phyloP scores from a whole-genome alignment of 768 basidiomycete species.

The Imleria badia region DNA sequence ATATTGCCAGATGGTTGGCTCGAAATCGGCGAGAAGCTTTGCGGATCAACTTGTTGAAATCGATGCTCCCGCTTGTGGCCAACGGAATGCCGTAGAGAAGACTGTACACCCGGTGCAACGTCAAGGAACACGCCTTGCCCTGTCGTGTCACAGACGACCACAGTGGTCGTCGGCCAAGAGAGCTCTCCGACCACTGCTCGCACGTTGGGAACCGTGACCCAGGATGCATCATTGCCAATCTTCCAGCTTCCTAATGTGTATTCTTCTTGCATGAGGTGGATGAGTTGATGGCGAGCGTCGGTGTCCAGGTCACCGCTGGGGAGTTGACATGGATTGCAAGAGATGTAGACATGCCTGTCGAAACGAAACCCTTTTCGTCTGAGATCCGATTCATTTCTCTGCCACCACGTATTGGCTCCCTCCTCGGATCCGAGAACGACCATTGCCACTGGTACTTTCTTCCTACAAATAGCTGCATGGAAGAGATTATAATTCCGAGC shows the following conservation, averaged over 20 bases:
- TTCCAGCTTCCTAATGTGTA: constrained; percentile 13
- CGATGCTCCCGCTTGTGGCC: constrained; percentile 3
- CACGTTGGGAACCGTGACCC: constrained; percentile 16
- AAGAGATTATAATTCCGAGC: constrained; percentile 33
- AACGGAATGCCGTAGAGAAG: neutral
- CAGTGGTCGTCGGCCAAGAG: constrained; percentile 20
- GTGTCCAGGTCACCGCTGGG: neutral
- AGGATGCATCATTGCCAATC: constrained; percentile 5
- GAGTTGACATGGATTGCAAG: constrained; percentile 5
- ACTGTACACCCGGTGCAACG: constrained; percentile 10
- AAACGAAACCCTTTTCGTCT: constrained; percentile 24
- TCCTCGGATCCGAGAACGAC: constrained; percentile 34
- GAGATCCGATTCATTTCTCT: constrained; percentile 22
- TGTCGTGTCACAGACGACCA: constrained; percentile 20
- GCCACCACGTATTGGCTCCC: constrained; percentile 26
- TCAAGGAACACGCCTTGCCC: neutral
- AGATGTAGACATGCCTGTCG: constrained; percentile 26
- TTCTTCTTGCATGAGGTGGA: constrained; percentile 12
- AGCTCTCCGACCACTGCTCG: constrained; percentile 18
- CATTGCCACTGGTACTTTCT: constrained; percentile 31
- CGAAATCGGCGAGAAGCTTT: neutral
- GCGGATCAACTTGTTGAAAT: constrained; percentile 18
- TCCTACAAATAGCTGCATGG: constrained; percentile 28
- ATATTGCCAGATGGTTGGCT: neutral
- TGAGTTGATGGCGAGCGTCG: neutral